These are phyloP conservation scores for Triticum monococcum DNA, from an alignment of 176 grass and related monocot species.

Conservation along the genomic window DNA sequence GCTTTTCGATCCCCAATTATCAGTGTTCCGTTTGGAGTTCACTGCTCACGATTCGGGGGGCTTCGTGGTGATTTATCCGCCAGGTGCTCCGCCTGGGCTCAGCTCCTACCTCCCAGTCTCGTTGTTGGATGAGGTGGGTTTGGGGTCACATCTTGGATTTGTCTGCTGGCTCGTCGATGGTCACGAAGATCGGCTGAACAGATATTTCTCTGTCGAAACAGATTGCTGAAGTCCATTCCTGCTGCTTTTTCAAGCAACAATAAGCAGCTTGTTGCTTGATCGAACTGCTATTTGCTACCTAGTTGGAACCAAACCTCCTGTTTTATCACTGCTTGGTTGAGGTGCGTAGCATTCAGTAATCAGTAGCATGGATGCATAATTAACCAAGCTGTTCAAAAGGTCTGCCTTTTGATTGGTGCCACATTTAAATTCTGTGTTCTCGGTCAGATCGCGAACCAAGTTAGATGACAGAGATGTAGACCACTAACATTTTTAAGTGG, in stretches of 20 bases:
- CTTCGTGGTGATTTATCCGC: too few species aligned
- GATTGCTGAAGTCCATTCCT: not conserved
- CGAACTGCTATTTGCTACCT: not conserved
- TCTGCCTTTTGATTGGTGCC: not conserved
- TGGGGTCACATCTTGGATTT: not conserved
- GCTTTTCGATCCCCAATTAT: not conserved
- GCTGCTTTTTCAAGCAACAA: not conserved
- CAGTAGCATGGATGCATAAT: not conserved
- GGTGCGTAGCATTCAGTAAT: not conserved
- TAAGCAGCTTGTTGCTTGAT: not conserved
- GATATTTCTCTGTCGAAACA: not conserved
- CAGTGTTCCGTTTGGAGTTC: not conserved
- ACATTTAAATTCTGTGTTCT: slow-evolving; percentile 11
- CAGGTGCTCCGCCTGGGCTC: too few species aligned
- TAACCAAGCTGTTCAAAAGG: not conserved
- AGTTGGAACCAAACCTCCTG: not conserved
- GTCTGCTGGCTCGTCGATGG: not conserved
- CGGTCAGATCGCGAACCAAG: not conserved
- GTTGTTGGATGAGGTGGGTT: not conserved
- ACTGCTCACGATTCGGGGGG: not conserved
- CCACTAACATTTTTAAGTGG: not conserved
- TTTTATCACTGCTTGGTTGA: not conserved
- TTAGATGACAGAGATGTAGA: slow-evolving; percentile 19
- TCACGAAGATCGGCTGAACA: not conserved
- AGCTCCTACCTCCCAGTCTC: not conserved